Percentiles rank a stretch among this genome's conserved stretches.
phyloP scores from a whole-genome alignment of 2,329 filamentous ascomycete species.

The Cordyceps tenuipes region DNA sequence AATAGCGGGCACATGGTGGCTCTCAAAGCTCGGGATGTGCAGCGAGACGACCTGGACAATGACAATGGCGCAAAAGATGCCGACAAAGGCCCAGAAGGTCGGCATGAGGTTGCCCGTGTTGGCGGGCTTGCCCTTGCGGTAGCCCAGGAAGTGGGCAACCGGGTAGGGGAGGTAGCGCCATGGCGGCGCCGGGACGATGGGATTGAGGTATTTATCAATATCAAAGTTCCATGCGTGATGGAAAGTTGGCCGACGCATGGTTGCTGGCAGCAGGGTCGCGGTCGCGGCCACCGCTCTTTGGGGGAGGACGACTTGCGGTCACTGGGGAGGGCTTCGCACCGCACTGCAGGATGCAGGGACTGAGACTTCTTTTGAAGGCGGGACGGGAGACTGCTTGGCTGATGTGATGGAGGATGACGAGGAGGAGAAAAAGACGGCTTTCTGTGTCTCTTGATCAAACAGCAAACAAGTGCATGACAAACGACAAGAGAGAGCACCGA shows the following conservation, averaged over 20 bases:
- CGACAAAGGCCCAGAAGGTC: conserved; percentile 56
- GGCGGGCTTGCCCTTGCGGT: conserved; percentile 36
- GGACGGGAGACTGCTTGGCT: neutral
- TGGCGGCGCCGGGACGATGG: conserved; percentile 56
- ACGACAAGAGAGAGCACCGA: neutral
- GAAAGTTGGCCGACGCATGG: neutral
- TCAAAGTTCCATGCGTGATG: conserved; percentile 50
- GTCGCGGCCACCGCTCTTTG: no score
- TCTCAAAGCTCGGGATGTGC: conserved; percentile 44
- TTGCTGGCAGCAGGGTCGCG: neutral
- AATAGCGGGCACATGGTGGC: conserved; percentile 49
- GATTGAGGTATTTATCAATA: conserved; percentile 70
- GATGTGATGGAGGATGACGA: neutral
- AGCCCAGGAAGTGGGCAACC: conserved; percentile 60
- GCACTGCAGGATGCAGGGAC: neutral
- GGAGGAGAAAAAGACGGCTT: neutral
- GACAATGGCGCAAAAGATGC: conserved; percentile 53
- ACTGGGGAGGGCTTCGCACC: neutral
- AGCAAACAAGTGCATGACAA: neutral
- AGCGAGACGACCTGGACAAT: conserved; percentile 50
- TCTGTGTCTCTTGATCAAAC: neutral
- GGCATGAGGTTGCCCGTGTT: conserved; percentile 49
- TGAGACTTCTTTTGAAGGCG: neutral
- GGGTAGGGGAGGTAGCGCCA: conserved; percentile 55
- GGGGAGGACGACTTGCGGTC: neutral